These are phyloP conservation scores for Pluteus cervinus DNA, from an alignment of 768 basidiomycete genomes.

Conservation along the genomic window DNA sequence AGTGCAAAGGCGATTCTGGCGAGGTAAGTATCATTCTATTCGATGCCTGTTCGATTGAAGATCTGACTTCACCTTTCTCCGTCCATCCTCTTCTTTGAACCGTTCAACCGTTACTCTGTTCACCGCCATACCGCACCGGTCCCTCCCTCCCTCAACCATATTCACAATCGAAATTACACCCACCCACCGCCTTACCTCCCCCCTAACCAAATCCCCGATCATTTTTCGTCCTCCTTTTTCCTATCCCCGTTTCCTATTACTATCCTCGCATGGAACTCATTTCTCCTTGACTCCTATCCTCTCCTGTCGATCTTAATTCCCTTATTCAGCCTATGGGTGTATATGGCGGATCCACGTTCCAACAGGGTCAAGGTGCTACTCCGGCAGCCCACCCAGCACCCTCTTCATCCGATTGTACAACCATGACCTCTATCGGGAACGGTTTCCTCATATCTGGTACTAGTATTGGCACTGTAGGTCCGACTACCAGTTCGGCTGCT, in stretches of 20 bases:
- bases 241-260: background rate
- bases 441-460: constrained; percentile 27
- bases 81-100: background rate
- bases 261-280: background rate
- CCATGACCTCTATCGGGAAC: constrained; percentile 46
- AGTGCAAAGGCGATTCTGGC: constrained; percentile 47
- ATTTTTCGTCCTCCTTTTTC: background rate
- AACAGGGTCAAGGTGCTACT: constrained; percentile 53
- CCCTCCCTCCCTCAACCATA: too few species aligned
- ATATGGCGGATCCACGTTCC: constrained; percentile 61
- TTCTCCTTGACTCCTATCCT: too few species aligned
- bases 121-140: too few species aligned
- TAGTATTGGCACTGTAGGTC: constrained; percentile 11
- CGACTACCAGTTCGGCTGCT: constrained; percentile 14
- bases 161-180: too few species aligned
- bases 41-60: too few species aligned
- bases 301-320: constrained; percentile 3
- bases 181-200: background rate
- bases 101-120: too few species aligned
- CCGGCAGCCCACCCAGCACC: constrained; percentile 53
- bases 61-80: constrained; percentile 5
- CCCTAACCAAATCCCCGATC: background rate
- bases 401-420: constrained; percentile 54
- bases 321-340: constrained; percentile 53
- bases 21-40: constrained; percentile 34